These are phyloP conservation scores for Colletotrichum cordylinicola DNA, from an alignment of 2,329 filamentous ascomycete species.

Conservation along the genomic window DNA sequence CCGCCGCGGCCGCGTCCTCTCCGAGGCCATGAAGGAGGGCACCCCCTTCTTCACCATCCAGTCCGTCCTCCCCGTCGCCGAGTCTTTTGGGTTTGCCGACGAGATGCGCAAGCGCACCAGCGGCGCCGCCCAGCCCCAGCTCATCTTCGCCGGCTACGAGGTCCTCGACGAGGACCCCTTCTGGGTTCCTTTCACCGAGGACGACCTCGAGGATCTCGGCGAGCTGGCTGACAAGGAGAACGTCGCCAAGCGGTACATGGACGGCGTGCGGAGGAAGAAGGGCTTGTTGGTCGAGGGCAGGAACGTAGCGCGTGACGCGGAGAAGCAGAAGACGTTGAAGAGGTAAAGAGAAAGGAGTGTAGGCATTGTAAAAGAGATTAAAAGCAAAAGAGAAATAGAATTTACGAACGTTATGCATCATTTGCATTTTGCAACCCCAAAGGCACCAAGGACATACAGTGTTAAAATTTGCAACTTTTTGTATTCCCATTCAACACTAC, in stretches of 20 bases:
- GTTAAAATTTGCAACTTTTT: background rate
- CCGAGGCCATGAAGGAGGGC: constrained; percentile 91
- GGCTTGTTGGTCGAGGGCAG: constrained; percentile 83
- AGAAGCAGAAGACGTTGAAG: constrained; percentile 84
- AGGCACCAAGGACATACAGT: no score
- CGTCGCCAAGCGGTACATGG: constrained; percentile 95
- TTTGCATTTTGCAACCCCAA: background rate
- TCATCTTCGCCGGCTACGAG: constrained; percentile 93
- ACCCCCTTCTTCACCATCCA: constrained; percentile 96
- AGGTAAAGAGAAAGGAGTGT: constrained; percentile 41
- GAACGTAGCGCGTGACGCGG: constrained; percentile 81
- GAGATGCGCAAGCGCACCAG: constrained; percentile 95
- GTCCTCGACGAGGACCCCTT: constrained; percentile 94
- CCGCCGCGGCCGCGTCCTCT: constrained; percentile 85
- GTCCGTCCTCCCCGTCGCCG: constrained; percentile 86
- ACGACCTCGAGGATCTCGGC: constrained; percentile 94
- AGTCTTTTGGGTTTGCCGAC: constrained; percentile 94
- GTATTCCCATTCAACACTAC: background rate
- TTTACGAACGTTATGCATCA: background rate
- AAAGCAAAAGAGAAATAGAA: background rate
- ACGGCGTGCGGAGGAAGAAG: constrained; percentile 85
- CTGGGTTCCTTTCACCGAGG: constrained; percentile 96
- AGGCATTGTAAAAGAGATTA: background rate
- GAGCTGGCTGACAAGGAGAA: constrained; percentile 95
- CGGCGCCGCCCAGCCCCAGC: constrained; percentile 88